These are phyloP conservation scores for Phaeosphaeria sp. DNA, from an alignment of 2,329 filamentous ascomycete genomes.

Conservation along the genomic window DNA sequence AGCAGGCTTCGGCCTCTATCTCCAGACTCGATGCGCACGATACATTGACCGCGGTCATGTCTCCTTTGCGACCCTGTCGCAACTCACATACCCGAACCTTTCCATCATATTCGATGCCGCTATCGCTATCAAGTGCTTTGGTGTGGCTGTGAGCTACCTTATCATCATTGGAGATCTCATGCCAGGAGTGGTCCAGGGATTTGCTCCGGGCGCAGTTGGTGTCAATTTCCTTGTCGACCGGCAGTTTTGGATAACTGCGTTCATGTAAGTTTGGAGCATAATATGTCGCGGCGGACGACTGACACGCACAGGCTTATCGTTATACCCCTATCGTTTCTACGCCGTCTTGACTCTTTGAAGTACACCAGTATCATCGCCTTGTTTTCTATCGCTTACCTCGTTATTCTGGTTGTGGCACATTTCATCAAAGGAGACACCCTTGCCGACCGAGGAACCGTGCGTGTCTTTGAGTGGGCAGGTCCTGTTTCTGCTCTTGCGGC, in stretches of 20 bases:
- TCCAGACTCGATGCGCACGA: constrained; percentile 89
- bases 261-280: constrained; percentile 69
- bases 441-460: constrained; percentile 75
- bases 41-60: constrained; percentile 89
- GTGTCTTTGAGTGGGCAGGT: constrained; percentile 79
- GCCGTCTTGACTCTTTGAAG: constrained; percentile 91
- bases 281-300: constrained; percentile 4
- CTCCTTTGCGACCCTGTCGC: constrained; percentile 95
- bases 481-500: constrained; percentile 80
- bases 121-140: constrained; percentile 97
- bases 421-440: constrained; percentile 80
- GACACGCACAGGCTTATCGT: constrained; percentile 72
- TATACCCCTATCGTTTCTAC: constrained; percentile 91
- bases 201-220: constrained; percentile 68
- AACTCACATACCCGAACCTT: constrained; percentile 95
- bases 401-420: constrained; percentile 91
- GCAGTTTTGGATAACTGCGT: constrained; percentile 97
- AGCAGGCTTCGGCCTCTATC: constrained; percentile 90
- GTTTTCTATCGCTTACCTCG: constrained; percentile 91
- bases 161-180: constrained; percentile 99
- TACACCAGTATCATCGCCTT: constrained; percentile 94
- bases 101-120: constrained; percentile 94
- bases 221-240: constrained; percentile 82
- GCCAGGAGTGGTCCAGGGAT: constrained; percentile 89
- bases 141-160: constrained; percentile 94